phyloP scores from a whole-genome alignment of 495 filamentous ascomycete genomes.

The Margaritispora aquatica region DNA sequence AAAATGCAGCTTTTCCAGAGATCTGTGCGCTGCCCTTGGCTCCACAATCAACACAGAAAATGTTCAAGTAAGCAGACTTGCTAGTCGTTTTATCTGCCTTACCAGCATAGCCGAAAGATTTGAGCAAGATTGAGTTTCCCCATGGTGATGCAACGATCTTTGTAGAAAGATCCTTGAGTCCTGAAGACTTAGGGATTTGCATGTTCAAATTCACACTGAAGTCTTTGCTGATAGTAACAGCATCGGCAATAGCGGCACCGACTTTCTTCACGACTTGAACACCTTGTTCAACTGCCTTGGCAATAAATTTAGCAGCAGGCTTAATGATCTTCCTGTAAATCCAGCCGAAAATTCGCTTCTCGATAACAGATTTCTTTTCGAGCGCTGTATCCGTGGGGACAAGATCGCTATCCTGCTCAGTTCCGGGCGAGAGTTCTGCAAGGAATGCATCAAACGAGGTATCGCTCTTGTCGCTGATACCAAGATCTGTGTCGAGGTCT shows the following conservation, averaged over 20 bases:
- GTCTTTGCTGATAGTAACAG: neutral
- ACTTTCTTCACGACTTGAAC: neutral
- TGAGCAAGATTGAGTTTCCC: constrained; percentile 16
- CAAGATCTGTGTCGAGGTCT: constrained; percentile 14
- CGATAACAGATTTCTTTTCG: neutral
- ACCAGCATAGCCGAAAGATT: constrained; percentile 5
- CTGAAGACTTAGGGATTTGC: neutral
- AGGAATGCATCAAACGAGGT: constrained; percentile 1
- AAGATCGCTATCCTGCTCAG: neutral
- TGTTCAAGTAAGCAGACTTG: neutral
- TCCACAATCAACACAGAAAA: constrained; percentile 20
- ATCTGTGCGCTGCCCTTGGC: constrained; percentile 7
- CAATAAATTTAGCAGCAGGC: neutral
- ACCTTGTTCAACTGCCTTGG: neutral
- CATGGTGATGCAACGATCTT: constrained; percentile 15
- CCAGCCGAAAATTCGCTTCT: neutral
- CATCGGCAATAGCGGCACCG: neutral
- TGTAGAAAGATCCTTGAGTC: neutral
- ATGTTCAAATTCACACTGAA: neutral
- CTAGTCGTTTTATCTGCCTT: neutral
- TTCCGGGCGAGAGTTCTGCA: neutral
- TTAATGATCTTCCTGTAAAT: neutral
- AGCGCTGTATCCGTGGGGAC: neutral
- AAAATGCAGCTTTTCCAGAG: constrained; percentile 8
- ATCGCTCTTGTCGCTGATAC: neutral